Evolutionary conservation across 345 rosid genomes (phyloP).

Genomic region (Populus davidiana): DNA sequence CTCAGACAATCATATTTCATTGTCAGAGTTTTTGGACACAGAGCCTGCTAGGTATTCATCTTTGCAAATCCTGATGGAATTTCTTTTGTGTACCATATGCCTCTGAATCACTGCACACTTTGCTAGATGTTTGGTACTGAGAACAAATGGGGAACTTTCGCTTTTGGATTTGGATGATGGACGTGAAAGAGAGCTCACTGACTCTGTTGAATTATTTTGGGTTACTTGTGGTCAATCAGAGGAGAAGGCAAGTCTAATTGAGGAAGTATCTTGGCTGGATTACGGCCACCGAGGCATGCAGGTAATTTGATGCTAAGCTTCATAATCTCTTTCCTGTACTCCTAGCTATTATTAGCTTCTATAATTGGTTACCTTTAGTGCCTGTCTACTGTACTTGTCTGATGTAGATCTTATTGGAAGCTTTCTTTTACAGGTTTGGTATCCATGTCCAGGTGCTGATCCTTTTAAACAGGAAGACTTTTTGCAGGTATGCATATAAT

Average conservation of each 20-base stretch:
- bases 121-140: conserved; percentile 82
- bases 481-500: conserved; percentile 64
- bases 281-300: conserved; percentile 99
- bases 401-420: conserved; percentile 47
- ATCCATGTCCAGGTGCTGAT: conserved; percentile 88
- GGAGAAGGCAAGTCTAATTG: conserved; percentile 79
- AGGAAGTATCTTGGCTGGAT: conserved; percentile 98
- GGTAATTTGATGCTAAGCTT: conserved; percentile 43
- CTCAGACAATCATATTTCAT: conserved; percentile 41
- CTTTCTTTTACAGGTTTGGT: conserved; percentile 86
- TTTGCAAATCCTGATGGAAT: conserved; percentile 10
- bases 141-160: conserved; percentile 92
- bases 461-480: conserved; percentile 94
- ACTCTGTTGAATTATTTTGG: conserved; percentile 96
- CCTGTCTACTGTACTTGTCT: conserved; percentile 33
- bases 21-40: conserved; percentile 46
- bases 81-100: conserved; percentile 12
- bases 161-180: conserved; percentile 98
- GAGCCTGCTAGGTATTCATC: conserved; percentile 80
- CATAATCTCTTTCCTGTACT: conserved; percentile 4
- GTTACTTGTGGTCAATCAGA: conserved; percentile 95
- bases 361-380: conserved; percentile 1
- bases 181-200: conserved; percentile 89
- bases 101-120: conserved; percentile 31
- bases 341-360: neutral